Conservation (phyloP, 495 filamentous ascomycete genomes). For the Hypoxylon perforatum region DNA sequence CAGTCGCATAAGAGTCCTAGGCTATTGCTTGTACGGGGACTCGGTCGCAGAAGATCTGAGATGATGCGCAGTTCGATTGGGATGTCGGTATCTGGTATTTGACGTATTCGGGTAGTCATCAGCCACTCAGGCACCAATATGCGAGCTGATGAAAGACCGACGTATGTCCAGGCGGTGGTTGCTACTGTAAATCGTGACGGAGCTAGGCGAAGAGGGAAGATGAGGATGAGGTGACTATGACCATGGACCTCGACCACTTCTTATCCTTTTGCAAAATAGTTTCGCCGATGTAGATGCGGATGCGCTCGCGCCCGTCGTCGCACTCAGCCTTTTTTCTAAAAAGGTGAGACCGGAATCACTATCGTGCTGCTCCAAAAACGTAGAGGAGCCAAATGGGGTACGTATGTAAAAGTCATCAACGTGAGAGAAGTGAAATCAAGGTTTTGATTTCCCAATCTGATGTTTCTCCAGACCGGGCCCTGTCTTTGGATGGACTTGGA, state of each 20-base stretch:
- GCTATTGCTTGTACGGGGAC: constrained; percentile 13
- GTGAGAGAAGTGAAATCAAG: constrained; percentile 38
- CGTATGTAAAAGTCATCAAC: constrained; percentile 16
- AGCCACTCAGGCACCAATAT: constrained; percentile 33
- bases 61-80: constrained; percentile 26
- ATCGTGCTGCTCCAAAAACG: constrained; percentile 20
- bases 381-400: constrained; percentile 18
- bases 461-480: constrained; percentile 22
- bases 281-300: background rate
- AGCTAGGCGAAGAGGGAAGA: constrained; percentile 3
- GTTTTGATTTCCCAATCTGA: constrained; percentile 15
- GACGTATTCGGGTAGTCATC: constrained; percentile 19
- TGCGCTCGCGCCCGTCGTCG: background rate
- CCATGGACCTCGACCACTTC: background rate
- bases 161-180: background rate
- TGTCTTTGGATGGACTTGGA: constrained; percentile 27
- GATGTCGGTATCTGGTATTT: constrained; percentile 9
- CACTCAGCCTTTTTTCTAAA: constrained; percentile 7
- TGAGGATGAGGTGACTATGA: constrained; percentile 21
- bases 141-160: constrained; percentile 3
- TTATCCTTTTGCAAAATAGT: background rate
- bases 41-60: constrained; percentile 37
- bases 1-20: constrained; percentile 27
- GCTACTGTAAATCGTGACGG: constrained; percentile 26
- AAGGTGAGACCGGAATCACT: constrained; percentile 6